Base-by-base conservation (phyloP, 108 stramenopile genomes). In the Cyclotella atomus region DNA sequence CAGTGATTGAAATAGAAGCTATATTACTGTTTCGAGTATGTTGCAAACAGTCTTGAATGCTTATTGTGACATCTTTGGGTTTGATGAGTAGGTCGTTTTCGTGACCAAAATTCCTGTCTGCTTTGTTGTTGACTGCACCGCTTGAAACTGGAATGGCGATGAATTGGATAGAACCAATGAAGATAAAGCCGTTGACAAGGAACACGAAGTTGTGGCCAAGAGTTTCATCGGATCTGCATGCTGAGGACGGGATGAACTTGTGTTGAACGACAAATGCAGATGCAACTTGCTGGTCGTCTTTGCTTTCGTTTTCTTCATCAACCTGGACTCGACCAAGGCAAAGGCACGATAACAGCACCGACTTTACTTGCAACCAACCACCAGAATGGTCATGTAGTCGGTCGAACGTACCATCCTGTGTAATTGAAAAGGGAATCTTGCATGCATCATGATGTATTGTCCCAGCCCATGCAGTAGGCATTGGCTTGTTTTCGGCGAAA, bases 301-400 rank as follows among this genome's bases (percentile, higher is more conserved):
- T 57, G 56, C 20, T 30, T 57, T 12, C 15, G 20, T 1, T n/a
- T 54, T 62, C 54, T 20, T 33, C 30, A 14, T 46, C 41, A 46
- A 1, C 14, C 24, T 75, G 52, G 38, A 28, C 33, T 16, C 57
- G 66, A 36, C 83, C 77, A 34, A 89, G n/a, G 68, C 87, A 90
- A 38, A 88, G 56, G 46, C 85, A 85, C 3, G 89, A 87, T 20
- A 90, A 81, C 27, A 83, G 44, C 17, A 73, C 75, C 6, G 60
- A 68, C 28, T 80, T 66, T 32, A 90, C 61, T 21, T 80, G 64
- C 35, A 70, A 60, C 59, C 81, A 75, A 24, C 66, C 66, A 68
- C 21, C 29, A 76, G 29, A 65, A 76, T 29, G 32, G 44, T 72
- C 36, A 6, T 35, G 61, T 28, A 47, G 28, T 36, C 20, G 28